Evolutionary conservation across 2,329 filamentous ascomycete genomes (phyloP).

Genomic region (Cladobotryum protrusum): DNA sequence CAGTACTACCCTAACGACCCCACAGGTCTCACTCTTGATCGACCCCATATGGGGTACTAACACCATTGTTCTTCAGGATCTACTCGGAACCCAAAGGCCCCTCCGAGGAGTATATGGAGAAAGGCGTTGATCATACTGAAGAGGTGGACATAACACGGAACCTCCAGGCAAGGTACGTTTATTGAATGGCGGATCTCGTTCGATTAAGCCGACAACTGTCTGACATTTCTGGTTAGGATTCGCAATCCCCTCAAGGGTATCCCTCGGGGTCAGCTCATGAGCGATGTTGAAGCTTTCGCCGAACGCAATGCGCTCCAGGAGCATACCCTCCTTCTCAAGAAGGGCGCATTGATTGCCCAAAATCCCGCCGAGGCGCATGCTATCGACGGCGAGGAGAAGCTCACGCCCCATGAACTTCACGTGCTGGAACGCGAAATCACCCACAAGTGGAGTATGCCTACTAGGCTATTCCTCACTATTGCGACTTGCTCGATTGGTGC

Average conservation of each 20-base stretch:
- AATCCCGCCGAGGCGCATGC: conserved; percentile 51
- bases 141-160: conserved; percentile 33
- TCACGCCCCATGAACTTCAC: conserved; percentile 52
- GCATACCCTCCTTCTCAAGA: conserved; percentile 51
- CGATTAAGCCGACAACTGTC: background rate
- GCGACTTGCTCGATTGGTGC: conserved; percentile 61
- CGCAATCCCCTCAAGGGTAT: conserved; percentile 43
- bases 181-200: too few species aligned
- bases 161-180: conserved; percentile 37
- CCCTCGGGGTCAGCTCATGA: conserved; percentile 45
- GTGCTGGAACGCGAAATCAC: conserved; percentile 53
- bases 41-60: conserved; percentile 2
- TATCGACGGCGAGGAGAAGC: conserved; percentile 47
- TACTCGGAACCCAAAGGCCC: conserved; percentile 13
- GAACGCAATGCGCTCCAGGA: conserved; percentile 52
- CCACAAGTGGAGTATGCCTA: conserved; percentile 61
- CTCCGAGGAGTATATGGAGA: conserved; percentile 18
- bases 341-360: conserved; percentile 48
- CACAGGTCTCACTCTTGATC: background rate
- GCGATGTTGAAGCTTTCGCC: conserved; percentile 55
- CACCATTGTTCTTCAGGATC: conserved; percentile 1
- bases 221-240: background rate
- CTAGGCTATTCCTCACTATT: conserved; percentile 59
- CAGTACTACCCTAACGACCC: background rate
- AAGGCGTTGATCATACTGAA: conserved; percentile 21